A percentile compares a stretch with the other conserved stretches of the same genome.
These are phyloP conservation scores for Rosa rugosa DNA, from an alignment of 306 rosid species.

Conservation along the genomic window DNA sequence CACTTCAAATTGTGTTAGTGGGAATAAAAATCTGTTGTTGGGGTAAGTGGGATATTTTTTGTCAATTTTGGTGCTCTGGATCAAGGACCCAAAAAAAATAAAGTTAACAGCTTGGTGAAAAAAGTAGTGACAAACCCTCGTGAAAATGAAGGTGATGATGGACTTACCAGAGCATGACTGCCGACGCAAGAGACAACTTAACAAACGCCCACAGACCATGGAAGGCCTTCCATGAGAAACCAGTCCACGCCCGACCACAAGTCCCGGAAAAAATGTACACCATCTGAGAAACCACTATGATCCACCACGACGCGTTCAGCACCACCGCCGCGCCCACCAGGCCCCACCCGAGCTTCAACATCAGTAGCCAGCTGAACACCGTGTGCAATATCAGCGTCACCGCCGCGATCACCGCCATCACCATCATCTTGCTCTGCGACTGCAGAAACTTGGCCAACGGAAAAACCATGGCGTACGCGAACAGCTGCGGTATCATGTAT, in stretches of 20 bases:
- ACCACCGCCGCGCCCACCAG: constrained; percentile 73
- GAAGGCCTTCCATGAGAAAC: constrained; percentile 71
- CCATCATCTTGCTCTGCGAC: constrained; percentile 89
- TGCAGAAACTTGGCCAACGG: constrained; percentile 82
- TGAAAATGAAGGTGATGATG: neutral
- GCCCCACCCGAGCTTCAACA: constrained; percentile 63
- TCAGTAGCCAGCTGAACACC: constrained; percentile 68
- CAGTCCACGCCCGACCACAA: constrained; percentile 75
- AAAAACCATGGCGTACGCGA: constrained; percentile 74
- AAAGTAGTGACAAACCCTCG: neutral
- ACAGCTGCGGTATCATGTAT: constrained; percentile 91
- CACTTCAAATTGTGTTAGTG: no score
- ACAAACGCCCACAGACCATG: constrained; percentile 66
- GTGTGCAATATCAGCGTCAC: constrained; percentile 58
- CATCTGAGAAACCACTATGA: constrained; percentile 62
- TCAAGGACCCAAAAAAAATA: no score
- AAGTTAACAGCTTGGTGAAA: neutral
- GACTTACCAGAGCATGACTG: constrained; percentile 76
- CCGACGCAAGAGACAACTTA: constrained; percentile 71
- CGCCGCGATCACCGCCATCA: constrained; percentile 69
- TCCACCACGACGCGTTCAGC: constrained; percentile 74
- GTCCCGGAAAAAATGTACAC: constrained; percentile 54
- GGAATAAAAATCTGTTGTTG: no score
- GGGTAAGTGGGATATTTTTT: no score
- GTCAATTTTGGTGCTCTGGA: no score